Evolutionary conservation across 257 asterid genomes (phyloP).

Genomic region (Fraxinus americana): DNA sequence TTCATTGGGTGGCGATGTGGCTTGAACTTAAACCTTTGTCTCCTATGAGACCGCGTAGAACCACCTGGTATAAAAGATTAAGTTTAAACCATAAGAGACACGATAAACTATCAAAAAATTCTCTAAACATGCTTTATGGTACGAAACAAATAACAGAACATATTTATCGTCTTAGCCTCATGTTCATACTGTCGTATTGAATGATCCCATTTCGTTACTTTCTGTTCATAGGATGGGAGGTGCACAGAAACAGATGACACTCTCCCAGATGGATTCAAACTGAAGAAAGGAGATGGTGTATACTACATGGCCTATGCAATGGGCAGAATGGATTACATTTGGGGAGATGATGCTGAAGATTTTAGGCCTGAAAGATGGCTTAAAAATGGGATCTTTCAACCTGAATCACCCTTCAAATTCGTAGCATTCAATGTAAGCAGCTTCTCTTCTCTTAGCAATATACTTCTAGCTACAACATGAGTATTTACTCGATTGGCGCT

Average conservation of each 20-base stretch:
- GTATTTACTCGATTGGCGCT: neutral
- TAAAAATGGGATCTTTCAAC: conserved; percentile 57
- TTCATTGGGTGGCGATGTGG: neutral
- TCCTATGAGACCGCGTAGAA: no score
- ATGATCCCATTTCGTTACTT: neutral
- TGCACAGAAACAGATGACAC: conserved; percentile 66
- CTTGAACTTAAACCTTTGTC: no score
- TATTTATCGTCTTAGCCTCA: neutral
- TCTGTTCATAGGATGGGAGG: conserved; percentile 57
- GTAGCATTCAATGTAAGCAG: conserved; percentile 63
- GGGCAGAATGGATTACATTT: conserved; percentile 69
- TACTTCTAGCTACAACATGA: neutral
- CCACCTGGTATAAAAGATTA: no score
- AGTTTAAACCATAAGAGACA: no score
- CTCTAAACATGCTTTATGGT: neutral
- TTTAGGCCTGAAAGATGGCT: conserved; percentile 79
- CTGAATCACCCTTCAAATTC: conserved; percentile 72
- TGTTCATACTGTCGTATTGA: no score
- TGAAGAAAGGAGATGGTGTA: conserved; percentile 67
- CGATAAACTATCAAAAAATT: neutral
- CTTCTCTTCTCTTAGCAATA: neutral
- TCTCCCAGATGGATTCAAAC: conserved; percentile 68
- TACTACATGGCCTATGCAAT: conserved; percentile 65
- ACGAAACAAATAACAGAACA: no score
- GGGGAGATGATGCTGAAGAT: conserved; percentile 75